A percentile compares a stretch with the other conserved stretches of the same genome.
These are phyloP conservation scores for Saccharomyces hybrid DNA, from an alignment of 1,139 yeast species.

Conservation along the genomic window DNA sequence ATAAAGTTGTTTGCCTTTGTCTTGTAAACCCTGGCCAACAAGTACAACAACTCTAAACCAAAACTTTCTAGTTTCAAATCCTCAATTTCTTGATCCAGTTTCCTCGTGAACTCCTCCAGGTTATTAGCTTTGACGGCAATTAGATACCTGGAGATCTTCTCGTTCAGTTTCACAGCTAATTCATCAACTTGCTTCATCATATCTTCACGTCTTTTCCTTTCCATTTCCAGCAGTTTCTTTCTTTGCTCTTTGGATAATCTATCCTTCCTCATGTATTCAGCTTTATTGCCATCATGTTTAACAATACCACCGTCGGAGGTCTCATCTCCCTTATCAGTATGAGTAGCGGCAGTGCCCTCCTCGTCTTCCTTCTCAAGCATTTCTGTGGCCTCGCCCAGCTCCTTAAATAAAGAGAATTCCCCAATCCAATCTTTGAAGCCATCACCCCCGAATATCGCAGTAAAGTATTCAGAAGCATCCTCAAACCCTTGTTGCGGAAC, in stretches of 20 bases:
- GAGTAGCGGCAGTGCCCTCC: conserved; percentile 10
- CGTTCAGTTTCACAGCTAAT: conserved; percentile 41
- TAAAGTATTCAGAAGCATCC: conserved; percentile 63
- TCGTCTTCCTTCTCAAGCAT: conserved; percentile 31
- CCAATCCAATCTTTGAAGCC: conserved; percentile 72
- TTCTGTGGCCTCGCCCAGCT: conserved; percentile 52
- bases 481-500: conserved; percentile 62
- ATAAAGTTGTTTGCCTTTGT: conserved; percentile 48
- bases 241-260: conserved; percentile 46
- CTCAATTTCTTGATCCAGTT: conserved; percentile 53
- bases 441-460: conserved; percentile 71
- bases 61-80: conserved; percentile 73
- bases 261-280: conserved; percentile 8
- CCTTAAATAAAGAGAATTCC: conserved; percentile 55
- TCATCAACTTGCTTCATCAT: conserved; percentile 49
- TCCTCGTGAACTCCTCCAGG: conserved; percentile 35
- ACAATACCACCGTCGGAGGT: conserved; percentile 7
- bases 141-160: conserved; percentile 34
- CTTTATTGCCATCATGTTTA: conserved; percentile 17
- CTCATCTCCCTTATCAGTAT: conserved; percentile 4
- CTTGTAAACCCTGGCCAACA: conserved; percentile 59
- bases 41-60: conserved; percentile 67
- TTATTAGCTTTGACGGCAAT: conserved; percentile 30
- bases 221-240: conserved; percentile 46
- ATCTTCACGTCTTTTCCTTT: conserved; percentile 49